These are phyloP conservation scores for Leucocoprinus leucothites DNA, from an alignment of 768 basidiomycete genomes.

Conservation along the genomic window DNA sequence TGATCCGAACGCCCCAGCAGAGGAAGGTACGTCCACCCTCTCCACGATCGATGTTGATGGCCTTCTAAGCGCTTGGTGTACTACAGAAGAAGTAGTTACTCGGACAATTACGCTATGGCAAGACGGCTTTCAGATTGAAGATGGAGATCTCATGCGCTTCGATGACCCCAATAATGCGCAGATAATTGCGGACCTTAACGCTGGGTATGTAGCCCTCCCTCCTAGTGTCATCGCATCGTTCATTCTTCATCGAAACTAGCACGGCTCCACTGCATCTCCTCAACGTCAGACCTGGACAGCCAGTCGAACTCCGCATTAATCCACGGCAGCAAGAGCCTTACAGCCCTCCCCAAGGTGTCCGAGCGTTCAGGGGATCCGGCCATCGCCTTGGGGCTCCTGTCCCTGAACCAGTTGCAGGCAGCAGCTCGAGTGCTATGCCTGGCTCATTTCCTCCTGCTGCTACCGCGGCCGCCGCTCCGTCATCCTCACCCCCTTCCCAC, in stretches of 20 bases:
- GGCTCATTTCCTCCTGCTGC: constrained; percentile 66
- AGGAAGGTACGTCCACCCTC: constrained; percentile 21
- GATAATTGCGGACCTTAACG: constrained; percentile 71
- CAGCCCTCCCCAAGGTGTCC: constrained; percentile 47
- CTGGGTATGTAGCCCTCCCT: constrained; percentile 50
- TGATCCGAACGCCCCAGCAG: constrained; percentile 52
- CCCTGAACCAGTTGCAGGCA: constrained; percentile 33
- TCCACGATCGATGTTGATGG: neutral
- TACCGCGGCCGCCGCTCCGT: constrained; percentile 18
- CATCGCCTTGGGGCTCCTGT: constrained; percentile 80
- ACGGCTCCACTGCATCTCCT: constrained; percentile 78
- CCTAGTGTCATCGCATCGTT: neutral
- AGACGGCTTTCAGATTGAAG: constrained; percentile 89
- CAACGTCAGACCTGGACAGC: constrained; percentile 72
- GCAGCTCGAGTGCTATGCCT: constrained; percentile 40
- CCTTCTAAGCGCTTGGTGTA: neutral
- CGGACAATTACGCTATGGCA: constrained; percentile 90
- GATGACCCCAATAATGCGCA: constrained; percentile 72
- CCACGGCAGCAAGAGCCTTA: constrained; percentile 74
- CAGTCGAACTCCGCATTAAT: constrained; percentile 77
- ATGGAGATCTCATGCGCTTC: constrained; percentile 81
- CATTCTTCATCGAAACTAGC: constrained; percentile 33
- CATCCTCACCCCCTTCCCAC: constrained; percentile 15
- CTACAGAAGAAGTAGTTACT: constrained; percentile 50
- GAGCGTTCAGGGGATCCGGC: constrained; percentile 69